These are phyloP conservation scores for Phalaenopsis hybrid DNA, from an alignment of 116 monocot species.

Conservation along the genomic window DNA sequence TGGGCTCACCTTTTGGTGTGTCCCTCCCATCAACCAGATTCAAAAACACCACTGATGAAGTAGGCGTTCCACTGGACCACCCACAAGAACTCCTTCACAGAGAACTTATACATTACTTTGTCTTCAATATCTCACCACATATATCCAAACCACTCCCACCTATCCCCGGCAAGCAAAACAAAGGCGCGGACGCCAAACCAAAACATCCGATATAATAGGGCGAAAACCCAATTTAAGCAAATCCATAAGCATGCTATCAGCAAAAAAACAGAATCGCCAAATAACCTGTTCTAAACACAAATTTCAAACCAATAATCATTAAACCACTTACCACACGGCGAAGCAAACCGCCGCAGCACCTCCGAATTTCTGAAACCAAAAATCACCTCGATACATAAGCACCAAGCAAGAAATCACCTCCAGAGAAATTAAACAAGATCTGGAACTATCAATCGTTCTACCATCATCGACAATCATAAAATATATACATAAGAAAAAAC, in stretches of 20 bases:
- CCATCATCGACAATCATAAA: not conserved
- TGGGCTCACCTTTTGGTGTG: constrained; percentile 19
- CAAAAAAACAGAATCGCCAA: not conserved
- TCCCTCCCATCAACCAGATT: constrained; percentile 60
- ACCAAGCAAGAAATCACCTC: not conserved
- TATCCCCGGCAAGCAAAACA: not conserved
- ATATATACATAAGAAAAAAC: not conserved
- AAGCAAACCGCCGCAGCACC: not conserved
- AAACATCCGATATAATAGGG: not conserved
- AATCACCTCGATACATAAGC: not conserved
- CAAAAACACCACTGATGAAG: constrained; percentile 27
- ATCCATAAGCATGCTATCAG: not conserved
- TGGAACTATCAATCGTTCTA: not conserved
- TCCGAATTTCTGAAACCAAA: not conserved
- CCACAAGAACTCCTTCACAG: constrained; percentile 4
- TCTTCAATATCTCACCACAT: constrained; percentile 9
- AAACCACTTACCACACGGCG: not conserved
- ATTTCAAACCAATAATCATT: not conserved
- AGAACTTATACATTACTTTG: constrained; percentile 22
- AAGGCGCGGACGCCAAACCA: not conserved
- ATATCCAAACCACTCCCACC: constrained; percentile 8
- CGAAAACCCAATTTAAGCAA: not conserved
- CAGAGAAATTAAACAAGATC: not conserved
- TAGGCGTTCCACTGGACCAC: not conserved
- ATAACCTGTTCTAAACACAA: not conserved